A percentile compares a stretch with the other conserved stretches of the same genome.
phyloP scores from a whole-genome alignment of 2,329 filamentous ascomycete species.

The Apiospora aurea region DNA sequence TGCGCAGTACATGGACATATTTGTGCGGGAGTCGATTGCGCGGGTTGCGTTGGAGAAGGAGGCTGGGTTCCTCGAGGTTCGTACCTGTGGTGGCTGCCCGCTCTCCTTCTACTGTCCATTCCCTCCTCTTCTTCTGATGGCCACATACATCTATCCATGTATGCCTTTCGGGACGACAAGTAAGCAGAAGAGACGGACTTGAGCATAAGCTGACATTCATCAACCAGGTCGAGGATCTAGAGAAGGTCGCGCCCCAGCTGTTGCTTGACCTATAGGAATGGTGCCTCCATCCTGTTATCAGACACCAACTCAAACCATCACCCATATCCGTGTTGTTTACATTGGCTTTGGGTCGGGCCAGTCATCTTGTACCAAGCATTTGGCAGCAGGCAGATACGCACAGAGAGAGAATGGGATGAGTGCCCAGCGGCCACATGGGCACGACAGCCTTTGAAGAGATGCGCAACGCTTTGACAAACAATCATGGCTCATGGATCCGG shows the following conservation, averaged over 20 bases:
- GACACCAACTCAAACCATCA: not conserved
- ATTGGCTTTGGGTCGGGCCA: not conserved
- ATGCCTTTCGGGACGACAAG: not conserved
- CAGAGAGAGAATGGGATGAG: not conserved
- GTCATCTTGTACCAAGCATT: not conserved
- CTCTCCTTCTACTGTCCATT: slow-evolving; percentile 4
- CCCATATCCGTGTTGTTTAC: not conserved
- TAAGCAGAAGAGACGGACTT: too few species aligned
- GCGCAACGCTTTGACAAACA: not conserved
- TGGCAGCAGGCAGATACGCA: not conserved
- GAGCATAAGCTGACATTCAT: slow-evolving; percentile 25
- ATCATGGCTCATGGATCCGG: not conserved
- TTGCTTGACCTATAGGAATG: slow-evolving; percentile 75
- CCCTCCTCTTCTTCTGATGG: slow-evolving; percentile 22
- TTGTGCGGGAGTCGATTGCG: slow-evolving; percentile 88
- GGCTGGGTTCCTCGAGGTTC: slow-evolving; percentile 76
- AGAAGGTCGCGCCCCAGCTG: slow-evolving; percentile 85
- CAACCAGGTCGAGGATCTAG: slow-evolving; percentile 80
- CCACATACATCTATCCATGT: not conserved
- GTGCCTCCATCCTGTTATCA: not conserved
- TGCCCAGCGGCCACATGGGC: not conserved
- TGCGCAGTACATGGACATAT: slow-evolving; percentile 88
- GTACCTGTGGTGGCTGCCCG: slow-evolving; percentile 36
- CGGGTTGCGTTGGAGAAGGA: slow-evolving; percentile 75
- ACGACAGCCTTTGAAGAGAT: not conserved